Evolutionary conservation across 2,329 filamentous ascomycete species (phyloP).

Genomic region (Chrysoporthe puriensis): DNA sequence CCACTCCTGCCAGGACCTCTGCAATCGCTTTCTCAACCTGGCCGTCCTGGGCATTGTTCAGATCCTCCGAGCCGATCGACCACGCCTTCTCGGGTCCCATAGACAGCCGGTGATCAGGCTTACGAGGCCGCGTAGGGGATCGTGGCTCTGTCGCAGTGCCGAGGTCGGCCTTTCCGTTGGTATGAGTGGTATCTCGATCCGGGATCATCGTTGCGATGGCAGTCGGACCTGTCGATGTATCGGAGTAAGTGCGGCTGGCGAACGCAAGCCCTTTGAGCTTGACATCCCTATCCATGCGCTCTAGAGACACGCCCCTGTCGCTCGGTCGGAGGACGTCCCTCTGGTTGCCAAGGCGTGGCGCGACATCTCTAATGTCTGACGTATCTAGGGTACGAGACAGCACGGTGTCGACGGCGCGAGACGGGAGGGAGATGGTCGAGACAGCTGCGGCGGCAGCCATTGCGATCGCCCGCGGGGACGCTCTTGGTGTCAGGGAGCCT

Average conservation of each 20-base stretch:
- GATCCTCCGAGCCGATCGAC: conserved; percentile 62
- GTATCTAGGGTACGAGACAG: conserved; percentile 33
- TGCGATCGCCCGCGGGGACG: conserved; percentile 38
- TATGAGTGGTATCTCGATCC: conserved; percentile 6
- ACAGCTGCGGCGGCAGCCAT: conserved; percentile 24
- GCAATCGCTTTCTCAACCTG: conserved; percentile 68
- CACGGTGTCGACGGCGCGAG: conserved; percentile 19
- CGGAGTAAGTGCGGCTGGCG: conserved; percentile 30
- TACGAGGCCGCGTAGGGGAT: conserved; percentile 38
- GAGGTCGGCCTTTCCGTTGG: conserved; percentile 13
- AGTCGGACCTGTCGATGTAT: conserved; percentile 10
- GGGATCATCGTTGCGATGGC: background rate
- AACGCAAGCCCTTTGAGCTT: conserved; percentile 36
- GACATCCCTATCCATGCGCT: conserved; percentile 48
- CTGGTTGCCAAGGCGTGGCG: conserved; percentile 40
- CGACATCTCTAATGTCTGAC: conserved; percentile 40
- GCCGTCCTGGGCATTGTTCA: conserved; percentile 53
- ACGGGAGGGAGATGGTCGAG: conserved; percentile 28
- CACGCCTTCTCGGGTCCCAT: conserved; percentile 61
- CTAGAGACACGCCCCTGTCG: conserved; percentile 45
- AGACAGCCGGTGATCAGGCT: conserved; percentile 47
- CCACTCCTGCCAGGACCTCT: conserved; percentile 63
- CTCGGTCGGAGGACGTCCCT: conserved; percentile 39
- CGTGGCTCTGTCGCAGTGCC: conserved; percentile 8
- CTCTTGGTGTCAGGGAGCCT: conserved; percentile 43